A percentile compares a stretch with the other conserved stretches of the same genome.
phyloP scores from a whole-genome alignment of 164 flowering plant genomes.

The Chloranthus sessilifolius region DNA sequence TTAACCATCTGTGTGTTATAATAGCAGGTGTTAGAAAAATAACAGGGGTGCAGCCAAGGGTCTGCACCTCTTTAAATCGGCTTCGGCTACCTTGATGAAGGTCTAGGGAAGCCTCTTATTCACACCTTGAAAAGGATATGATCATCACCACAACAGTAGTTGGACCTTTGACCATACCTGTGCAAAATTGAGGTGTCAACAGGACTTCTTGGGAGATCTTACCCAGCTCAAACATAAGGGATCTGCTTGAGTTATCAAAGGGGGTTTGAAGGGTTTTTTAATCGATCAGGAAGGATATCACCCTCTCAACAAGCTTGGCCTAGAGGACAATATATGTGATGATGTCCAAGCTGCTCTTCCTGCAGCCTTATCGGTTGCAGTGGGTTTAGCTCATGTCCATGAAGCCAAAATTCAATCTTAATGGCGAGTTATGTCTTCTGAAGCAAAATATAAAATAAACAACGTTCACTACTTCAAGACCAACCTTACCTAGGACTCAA shows the following conservation, averaged over 20 bases:
- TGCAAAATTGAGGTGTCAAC: too few species aligned
- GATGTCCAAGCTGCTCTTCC: not conserved
- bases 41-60: too few species aligned
- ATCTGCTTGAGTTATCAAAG: slow-evolving; percentile 1
- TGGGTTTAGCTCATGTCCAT: not conserved
- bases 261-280: slow-evolving; percentile 1
- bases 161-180: too few species aligned
- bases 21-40: too few species aligned
- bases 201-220: not conserved
- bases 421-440: not conserved
- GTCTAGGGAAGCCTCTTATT: too few species aligned
- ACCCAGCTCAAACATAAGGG: not conserved
- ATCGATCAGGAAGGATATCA: not conserved
- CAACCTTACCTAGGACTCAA: slow-evolving; percentile 1
- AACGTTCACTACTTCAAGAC: too few species aligned
- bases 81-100: too few species aligned
- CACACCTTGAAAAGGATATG: too few species aligned
- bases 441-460: not conserved
- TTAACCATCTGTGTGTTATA: too few species aligned
- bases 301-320: not conserved
- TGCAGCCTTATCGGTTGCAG: not conserved
- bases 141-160: too few species aligned
- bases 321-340: not conserved
- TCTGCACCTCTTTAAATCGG: too few species aligned
- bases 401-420: slow-evolving; percentile 4